A percentile compares a stretch with the other conserved stretches of the same genome.
Evolutionary conservation across 1,284 basidiomycete genomes (phyloP).

Genomic region (Ustilago vetiveriae): DNA sequence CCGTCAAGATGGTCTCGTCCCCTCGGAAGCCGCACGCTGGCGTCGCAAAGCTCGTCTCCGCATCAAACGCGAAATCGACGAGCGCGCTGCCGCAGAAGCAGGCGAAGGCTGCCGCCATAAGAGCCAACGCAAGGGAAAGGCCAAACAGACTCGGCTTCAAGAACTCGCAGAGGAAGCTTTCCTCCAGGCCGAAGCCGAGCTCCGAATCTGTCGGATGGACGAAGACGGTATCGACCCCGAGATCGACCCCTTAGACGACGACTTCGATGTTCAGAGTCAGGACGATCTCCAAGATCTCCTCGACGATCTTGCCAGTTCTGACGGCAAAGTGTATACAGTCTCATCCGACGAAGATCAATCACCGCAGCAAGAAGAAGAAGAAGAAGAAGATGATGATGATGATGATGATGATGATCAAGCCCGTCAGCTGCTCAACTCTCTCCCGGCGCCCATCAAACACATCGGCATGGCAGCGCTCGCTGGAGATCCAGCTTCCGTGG

Average conservation of each 20-base stretch:
- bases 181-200: slow-evolving; percentile 40
- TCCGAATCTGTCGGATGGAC: slow-evolving; percentile 42
- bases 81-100: slow-evolving; percentile 43
- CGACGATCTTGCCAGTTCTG: slow-evolving; percentile 10
- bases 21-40: slow-evolving; percentile 62
- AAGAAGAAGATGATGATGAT: slow-evolving; percentile 12
- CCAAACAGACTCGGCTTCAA: slow-evolving; percentile 47
- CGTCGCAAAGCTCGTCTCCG: slow-evolving; percentile 46
- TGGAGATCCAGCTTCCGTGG: slow-evolving; percentile 8
- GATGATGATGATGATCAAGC: slow-evolving; percentile 17
- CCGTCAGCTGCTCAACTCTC: slow-evolving; percentile 6
- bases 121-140: slow-evolving; percentile 58
- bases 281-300: slow-evolving; percentile 16
- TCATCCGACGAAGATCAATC: slow-evolving; percentile 9
- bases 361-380: slow-evolving; percentile 5
- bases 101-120: slow-evolving; percentile 41
- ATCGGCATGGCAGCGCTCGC: slow-evolving; percentile 20
- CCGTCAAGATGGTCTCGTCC: slow-evolving; percentile 60
- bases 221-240: slow-evolving; percentile 47
- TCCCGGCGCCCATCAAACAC: slow-evolving; percentile 18
- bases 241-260: slow-evolving; percentile 41
- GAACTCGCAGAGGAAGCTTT: slow-evolving; percentile 48
- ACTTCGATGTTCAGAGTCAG: slow-evolving; percentile 37
- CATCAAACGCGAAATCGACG: slow-evolving; percentile 48
- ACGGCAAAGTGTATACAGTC: slow-evolving; percentile 1